Evolutionary conservation across 768 basidiomycete species (phyloP), one percentile per base, ranked within the genome.

Genomic region (Pholiota microspora): DNA sequence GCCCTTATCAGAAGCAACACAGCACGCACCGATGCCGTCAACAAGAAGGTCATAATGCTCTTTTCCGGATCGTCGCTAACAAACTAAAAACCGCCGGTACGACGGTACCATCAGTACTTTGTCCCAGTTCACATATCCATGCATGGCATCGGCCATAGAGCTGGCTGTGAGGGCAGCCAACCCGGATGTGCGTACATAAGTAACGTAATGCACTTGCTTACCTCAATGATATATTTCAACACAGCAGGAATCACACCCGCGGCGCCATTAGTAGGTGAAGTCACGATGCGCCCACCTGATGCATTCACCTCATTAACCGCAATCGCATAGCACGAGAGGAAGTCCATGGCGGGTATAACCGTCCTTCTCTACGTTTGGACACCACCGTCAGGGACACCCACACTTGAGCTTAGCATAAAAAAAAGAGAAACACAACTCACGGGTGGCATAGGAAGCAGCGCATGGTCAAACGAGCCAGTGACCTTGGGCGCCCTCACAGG

Each of bases 261-360:
- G 0, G 94, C 93, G 40, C 95, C 95, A 64, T 94, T 94, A 5
- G 94, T 95, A 2, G 92, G 95, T 4, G 91, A 90, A 2, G 95
- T 98, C 44, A 98, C 95, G 49, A 98, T 96, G 28, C 95, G 80
- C 0, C 95, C 95, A 0, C 95, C 94, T 27, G 84, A 80, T 3
- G 94, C 94, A 64, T 96, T 97, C 10, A 96, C 94, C 68, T 97
- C 95, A 63, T 96, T 96, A 10, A 94, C 93, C 15, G 92, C 92
- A 51, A 94, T 95, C 2, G 94, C 95, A 69, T 97, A 98, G 57
- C 92, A 92, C 1, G 89, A 90, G 56, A 98, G 73, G 65, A 94
- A 95, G 65, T 98, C 94, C 71, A 98, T 85, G 0, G 92, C 94
- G 0, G 94, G 94, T 48, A 97, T 94, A 61, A 88, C 85, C 7